These are phyloP conservation scores for Dothideomycetidae sp. DNA, from an alignment of 2,329 filamentous ascomycete species.

Conservation along the genomic window DNA sequence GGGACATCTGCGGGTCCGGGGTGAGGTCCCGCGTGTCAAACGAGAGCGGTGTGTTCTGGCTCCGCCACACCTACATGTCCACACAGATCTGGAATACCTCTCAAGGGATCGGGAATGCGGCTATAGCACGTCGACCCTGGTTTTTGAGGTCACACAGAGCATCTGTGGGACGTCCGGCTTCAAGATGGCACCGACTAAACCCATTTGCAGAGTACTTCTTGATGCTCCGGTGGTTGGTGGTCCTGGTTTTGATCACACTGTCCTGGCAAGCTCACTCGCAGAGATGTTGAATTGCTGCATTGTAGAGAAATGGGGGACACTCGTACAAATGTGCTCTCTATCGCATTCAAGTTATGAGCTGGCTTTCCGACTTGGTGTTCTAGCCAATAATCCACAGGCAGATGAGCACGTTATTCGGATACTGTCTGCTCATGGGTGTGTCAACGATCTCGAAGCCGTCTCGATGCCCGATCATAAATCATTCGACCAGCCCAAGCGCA, in stretches of 20 bases:
- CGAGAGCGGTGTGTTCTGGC: background rate
- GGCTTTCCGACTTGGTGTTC: background rate
- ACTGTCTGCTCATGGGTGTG: constrained; percentile 1
- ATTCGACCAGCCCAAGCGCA: background rate
- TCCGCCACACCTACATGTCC: background rate
- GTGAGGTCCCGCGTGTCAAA: background rate
- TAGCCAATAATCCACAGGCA: constrained; percentile 5
- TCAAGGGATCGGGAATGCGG: constrained; percentile 1
- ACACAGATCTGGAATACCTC: background rate
- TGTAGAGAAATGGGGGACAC: constrained; percentile 3
- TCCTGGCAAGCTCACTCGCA: constrained; percentile 1
- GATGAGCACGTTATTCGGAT: constrained; percentile 1
- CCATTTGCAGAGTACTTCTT: background rate
- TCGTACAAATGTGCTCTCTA: background rate
- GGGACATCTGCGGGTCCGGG: background rate
- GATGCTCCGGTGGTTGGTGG: constrained; percentile 2
- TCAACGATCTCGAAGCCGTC: background rate
- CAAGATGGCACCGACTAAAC: background rate
- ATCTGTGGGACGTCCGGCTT: background rate
- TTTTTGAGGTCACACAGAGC: background rate
- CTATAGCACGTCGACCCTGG: background rate
- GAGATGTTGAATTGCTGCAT: background rate
- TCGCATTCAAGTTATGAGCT: background rate
- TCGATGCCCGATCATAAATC: background rate
- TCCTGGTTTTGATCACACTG: background rate